Percentiles rank a stretch among this genome's conserved stretches.
phyloP scores from a whole-genome alignment of 1,284 basidiomycete genomes.

The Spongiforma sp. region DNA sequence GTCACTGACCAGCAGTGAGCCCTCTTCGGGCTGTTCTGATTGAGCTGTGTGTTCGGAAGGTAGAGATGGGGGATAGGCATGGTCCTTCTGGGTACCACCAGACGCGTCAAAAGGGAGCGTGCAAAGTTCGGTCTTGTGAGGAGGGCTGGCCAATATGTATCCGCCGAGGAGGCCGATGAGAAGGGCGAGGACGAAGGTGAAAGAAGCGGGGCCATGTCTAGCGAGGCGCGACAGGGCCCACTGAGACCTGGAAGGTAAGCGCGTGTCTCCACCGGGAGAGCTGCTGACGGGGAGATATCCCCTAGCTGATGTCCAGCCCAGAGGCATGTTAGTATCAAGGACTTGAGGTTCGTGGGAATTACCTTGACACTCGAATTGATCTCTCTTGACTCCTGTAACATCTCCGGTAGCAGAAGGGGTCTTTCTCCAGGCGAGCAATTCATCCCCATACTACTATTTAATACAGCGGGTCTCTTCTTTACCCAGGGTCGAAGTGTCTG shows the following conservation, averaged over 20 bases:
- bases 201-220: slow-evolving; percentile 19
- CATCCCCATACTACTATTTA: too few species aligned
- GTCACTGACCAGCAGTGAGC: slow-evolving; percentile 22
- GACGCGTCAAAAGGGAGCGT: slow-evolving; percentile 20
- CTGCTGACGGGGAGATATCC: slow-evolving; percentile 28
- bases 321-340: slow-evolving; percentile 14
- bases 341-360: not conserved
- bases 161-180: slow-evolving; percentile 34
- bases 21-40: slow-evolving; percentile 2
- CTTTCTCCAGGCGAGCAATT: too few species aligned
- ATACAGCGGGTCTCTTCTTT: too few species aligned
- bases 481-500: too few species aligned
- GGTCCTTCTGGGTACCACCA: not conserved
- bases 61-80: not conserved
- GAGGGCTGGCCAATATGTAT: slow-evolving; percentile 26
- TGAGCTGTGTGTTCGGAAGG: not conserved
- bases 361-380: accelerated
- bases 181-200: slow-evolving; percentile 27
- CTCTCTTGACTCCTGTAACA: slow-evolving; percentile 11
- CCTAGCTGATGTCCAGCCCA: slow-evolving; percentile 7
- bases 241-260: slow-evolving; percentile 2
- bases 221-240: slow-evolving; percentile 20
- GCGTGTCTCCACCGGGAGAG: slow-evolving; percentile 14
- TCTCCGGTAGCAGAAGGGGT: too few species aligned
- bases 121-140: slow-evolving; percentile 23